Evolutionary conservation across 208 protist species (phyloP).

Genomic region (Leishmania turanica): DNA sequence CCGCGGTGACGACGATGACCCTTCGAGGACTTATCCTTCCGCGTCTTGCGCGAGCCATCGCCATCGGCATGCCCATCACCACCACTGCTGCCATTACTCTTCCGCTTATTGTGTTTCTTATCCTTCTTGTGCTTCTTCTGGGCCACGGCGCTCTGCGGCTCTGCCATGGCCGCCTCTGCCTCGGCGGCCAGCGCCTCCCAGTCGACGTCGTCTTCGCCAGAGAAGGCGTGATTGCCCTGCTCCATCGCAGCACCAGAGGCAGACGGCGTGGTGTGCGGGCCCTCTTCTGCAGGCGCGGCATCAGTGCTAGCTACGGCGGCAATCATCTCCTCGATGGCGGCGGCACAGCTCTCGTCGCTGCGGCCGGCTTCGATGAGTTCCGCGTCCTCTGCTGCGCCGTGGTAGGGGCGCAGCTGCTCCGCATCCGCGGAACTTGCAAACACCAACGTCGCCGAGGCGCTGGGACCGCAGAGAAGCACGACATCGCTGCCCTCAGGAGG

Average conservation of each 20-base stretch:
- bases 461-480: constrained; percentile 70
- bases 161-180: not conserved
- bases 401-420: constrained; percentile 43
- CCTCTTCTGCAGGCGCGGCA: not conserved
- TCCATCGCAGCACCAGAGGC: not conserved
- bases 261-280: not conserved
- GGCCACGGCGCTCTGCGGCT: not conserved
- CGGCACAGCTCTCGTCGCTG: constrained; percentile 43
- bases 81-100: not conserved
- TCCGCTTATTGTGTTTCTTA: constrained; percentile 35
- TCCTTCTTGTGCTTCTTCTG: constrained; percentile 20
- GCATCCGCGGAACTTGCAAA: constrained; percentile 47
- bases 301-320: constrained; percentile 4
- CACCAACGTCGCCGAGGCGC: constrained; percentile 44
- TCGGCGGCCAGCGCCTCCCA: constrained; percentile 1
- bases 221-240: not conserved
- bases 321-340: constrained; percentile 58
- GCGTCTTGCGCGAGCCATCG: not conserved
- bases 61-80: not conserved
- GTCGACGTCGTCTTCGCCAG: not conserved
- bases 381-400: constrained; percentile 36
- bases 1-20: constrained; percentile 13
- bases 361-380: constrained; percentile 40
- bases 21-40: constrained; percentile 22
- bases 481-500: constrained; percentile 53